Evolutionary conservation across 1,284 basidiomycete genomes (phyloP).

Genomic region (Irpex sp.): DNA sequence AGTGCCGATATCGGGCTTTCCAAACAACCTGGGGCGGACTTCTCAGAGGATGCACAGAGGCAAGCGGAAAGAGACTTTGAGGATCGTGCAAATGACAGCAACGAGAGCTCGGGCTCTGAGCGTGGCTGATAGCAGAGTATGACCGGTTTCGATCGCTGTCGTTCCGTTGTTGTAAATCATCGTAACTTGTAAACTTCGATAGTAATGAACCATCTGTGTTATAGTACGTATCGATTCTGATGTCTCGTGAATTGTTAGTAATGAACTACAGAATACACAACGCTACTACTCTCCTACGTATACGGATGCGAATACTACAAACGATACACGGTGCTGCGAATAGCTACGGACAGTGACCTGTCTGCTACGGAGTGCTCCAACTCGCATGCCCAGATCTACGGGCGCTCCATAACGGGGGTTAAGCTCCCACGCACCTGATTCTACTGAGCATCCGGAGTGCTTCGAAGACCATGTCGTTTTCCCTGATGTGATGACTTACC

Average conservation of each 20-base stretch:
- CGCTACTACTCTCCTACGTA: no score
- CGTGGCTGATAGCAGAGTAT: not conserved
- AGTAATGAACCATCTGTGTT: no score
- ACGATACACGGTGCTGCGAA: not conserved
- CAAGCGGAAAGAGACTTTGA: not conserved
- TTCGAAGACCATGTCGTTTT: not conserved
- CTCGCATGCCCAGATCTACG: not conserved
- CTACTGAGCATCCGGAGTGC: not conserved
- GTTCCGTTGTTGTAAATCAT: no score
- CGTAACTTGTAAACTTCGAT: no score
- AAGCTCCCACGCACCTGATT: not conserved
- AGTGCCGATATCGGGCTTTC: not conserved
- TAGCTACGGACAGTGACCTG: not conserved
- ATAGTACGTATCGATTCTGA: no score
- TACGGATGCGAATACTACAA: not conserved
- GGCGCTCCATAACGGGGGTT: not conserved
- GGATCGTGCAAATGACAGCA: not conserved
- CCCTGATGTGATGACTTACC: not conserved
- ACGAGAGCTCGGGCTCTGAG: not conserved
- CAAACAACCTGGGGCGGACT: not conserved
- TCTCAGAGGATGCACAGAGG: not conserved
- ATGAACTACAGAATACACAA: no score
- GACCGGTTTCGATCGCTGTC: not conserved
- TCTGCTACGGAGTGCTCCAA: not conserved
- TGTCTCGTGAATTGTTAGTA: no score